Percentiles rank a stretch among this genome's conserved stretches.
phyloP scores from a whole-genome alignment of 352 stramenopile species.

The Stramenopiles sp. region DNA sequence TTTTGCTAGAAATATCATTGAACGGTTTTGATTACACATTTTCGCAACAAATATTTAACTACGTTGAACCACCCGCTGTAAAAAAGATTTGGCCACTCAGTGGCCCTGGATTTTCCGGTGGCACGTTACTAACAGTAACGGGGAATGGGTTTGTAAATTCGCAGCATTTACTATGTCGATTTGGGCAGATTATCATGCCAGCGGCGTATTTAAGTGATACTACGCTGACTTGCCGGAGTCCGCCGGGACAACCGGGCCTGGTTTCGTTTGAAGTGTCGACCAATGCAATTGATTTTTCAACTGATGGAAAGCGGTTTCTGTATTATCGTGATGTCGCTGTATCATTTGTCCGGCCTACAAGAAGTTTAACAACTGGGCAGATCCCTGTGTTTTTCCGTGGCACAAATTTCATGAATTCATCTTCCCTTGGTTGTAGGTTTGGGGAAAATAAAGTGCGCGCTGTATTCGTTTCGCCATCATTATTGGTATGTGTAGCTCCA shows the following conservation, averaged over 20 bases:
- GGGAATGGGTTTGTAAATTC: slow-evolving; percentile 64
- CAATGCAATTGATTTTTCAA: slow-evolving; percentile 63
- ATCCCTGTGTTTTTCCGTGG: slow-evolving; percentile 69
- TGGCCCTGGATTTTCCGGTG: slow-evolving; percentile 47
- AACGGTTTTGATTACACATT: slow-evolving; percentile 20
- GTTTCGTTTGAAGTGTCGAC: slow-evolving; percentile 47
- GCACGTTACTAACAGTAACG: slow-evolving; percentile 53
- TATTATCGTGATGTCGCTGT: slow-evolving; percentile 63
- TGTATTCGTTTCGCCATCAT: slow-evolving; percentile 43
- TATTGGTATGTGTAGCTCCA: slow-evolving; percentile 53
- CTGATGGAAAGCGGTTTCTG: slow-evolving; percentile 32
- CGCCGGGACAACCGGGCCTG: slow-evolving; percentile 31
- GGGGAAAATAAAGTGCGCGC: slow-evolving; percentile 38
- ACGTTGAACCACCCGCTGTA: slow-evolving; percentile 16
- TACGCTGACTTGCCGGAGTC: slow-evolving; percentile 36
- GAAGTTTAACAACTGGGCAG: slow-evolving; percentile 44
- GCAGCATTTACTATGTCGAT: slow-evolving; percentile 53
- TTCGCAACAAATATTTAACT: slow-evolving; percentile 17
- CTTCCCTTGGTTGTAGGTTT: slow-evolving; percentile 60
- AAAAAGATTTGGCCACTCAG: slow-evolving; percentile 40
- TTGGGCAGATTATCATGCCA: slow-evolving; percentile 44
- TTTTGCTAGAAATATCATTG: slow-evolving; percentile 25
- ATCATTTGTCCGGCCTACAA: slow-evolving; percentile 37
- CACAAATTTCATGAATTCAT: slow-evolving; percentile 74
- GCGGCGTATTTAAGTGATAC: slow-evolving; percentile 45